Base-by-base conservation (phyloP, 345 rosid genomes). In the Rhodamnia argentea region DNA sequence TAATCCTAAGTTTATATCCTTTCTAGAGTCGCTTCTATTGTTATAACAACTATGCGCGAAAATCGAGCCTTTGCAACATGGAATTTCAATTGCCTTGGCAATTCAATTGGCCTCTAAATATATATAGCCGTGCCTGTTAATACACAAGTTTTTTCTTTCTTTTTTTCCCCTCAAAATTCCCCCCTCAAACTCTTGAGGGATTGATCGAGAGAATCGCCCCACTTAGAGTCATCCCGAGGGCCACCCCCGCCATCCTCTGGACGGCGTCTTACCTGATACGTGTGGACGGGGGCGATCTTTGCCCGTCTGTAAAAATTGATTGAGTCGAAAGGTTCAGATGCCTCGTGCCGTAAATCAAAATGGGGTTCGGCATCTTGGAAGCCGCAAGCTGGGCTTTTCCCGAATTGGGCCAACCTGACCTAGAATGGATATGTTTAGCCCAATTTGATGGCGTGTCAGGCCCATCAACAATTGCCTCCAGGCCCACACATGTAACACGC, bases 261-360 rank as follows among this genome's bases (percentile, higher is more conserved):
- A 44, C 3, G 18, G 6, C 4, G 23, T 29, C 76, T 64, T 64
- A 64, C 44, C 1, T 42, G 11, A 29, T 16, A 29, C 76, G 6
- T 1, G 74, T 60, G 64, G 29, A 59, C 4, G 0, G 32, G 1
- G 4, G 3, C 1, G 16, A 59, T n/a, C 6, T 59, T 5, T 2
- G 22, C 16, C 5, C 3, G 74, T 5, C 32, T 1, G 16, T 60
- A 6, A 32, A 18, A 20, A 27, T 29, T 32, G 8, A 15, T 29
- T 0, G 40, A 62, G 20, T 27, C 5, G 22, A 27, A 62, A 29
- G 22, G 40, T 29, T 62, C 2, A 1, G 1, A 27, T 27, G 40
- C 32, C 40, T 62, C 32, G 40, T 27, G 40, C 15, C 14, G 20
- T 7, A 29, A 27, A 16, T 2, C 40, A 37, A 62, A 27, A 62